Evolutionary conservation across 345 rosid species (phyloP).

Genomic region (Citrus maxima): DNA sequence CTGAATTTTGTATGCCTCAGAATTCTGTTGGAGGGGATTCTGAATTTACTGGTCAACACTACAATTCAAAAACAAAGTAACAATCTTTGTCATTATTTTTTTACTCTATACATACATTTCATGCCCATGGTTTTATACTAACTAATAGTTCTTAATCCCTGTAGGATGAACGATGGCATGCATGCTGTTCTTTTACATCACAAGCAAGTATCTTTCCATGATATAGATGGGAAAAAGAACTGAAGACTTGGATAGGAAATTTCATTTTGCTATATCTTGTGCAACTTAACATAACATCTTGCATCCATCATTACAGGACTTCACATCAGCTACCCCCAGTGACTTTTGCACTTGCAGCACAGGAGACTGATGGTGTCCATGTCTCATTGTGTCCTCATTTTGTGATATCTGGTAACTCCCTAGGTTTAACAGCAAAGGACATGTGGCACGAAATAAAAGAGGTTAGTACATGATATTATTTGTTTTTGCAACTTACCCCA

Average conservation of each 20-base stretch:
- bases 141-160: slow-evolving; percentile 18
- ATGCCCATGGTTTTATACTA: slow-evolving; percentile 12
- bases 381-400: slow-evolving; percentile 78
- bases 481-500: neutral
- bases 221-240: neutral
- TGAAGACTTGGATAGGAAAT: slow-evolving; percentile 11
- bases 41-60: slow-evolving; percentile 78
- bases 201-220: slow-evolving; percentile 47
- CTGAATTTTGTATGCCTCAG: slow-evolving; percentile 32
- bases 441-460: slow-evolving; percentile 85
- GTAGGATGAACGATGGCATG: slow-evolving; percentile 72
- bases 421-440: slow-evolving; percentile 69
- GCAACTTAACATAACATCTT: neutral
- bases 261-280: neutral
- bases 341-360: slow-evolving; percentile 72
- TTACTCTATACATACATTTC: neutral
- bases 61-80: slow-evolving; percentile 70
- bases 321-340: slow-evolving; percentile 48
- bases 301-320: slow-evolving; percentile 47
- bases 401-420: slow-evolving; percentile 60
- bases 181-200: slow-evolving; percentile 71
- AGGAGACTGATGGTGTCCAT: slow-evolving; percentile 54
- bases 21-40: slow-evolving; percentile 93
- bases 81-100: neutral
- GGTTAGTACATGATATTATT: slow-evolving; percentile 33